phyloP scores from a whole-genome alignment of 2,329 filamentous ascomycete species.

The Aurifilum marmelostoma region DNA sequence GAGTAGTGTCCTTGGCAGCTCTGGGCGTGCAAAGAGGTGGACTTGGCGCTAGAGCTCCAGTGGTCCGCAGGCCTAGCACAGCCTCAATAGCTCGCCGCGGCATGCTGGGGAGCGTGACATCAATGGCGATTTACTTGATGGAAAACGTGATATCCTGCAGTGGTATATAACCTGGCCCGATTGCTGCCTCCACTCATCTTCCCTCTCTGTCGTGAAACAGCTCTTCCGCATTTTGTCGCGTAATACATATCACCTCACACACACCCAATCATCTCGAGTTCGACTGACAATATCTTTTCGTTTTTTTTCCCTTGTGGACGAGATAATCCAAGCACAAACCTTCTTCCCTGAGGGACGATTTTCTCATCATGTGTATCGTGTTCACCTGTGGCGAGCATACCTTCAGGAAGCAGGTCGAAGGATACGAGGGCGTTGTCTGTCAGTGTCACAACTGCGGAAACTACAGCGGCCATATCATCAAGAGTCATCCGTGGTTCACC shows the following conservation, averaged over 20 bases:
- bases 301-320: too few relatives aligned
- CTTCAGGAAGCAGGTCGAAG: conserved; percentile 61
- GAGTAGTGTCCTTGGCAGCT: neutral
- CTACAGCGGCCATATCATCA: conserved; percentile 62
- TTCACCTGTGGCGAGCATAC: conserved; percentile 66
- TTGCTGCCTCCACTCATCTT: neutral
- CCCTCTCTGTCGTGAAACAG: neutral
- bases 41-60: conserved; percentile 24
- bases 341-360: neutral
- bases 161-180: neutral
- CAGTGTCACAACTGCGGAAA: conserved; percentile 71
- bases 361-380: conserved; percentile 59
- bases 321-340: neutral
- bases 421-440: conserved; percentile 64
- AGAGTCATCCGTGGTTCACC: conserved; percentile 74
- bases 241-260: too few relatives aligned
- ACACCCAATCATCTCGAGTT: too few relatives aligned
- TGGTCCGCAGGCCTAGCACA: conserved; percentile 22
- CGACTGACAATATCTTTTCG: too few relatives aligned
- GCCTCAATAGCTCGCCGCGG: conserved; percentile 22
- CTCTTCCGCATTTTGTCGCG: neutral
- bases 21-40: neutral
- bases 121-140: conserved; percentile 3
- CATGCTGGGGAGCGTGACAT: conserved; percentile 19
- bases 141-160: neutral